Conservation (phyloP, 1,139 yeast genomes). For the Geotrichum carabidarum region DNA sequence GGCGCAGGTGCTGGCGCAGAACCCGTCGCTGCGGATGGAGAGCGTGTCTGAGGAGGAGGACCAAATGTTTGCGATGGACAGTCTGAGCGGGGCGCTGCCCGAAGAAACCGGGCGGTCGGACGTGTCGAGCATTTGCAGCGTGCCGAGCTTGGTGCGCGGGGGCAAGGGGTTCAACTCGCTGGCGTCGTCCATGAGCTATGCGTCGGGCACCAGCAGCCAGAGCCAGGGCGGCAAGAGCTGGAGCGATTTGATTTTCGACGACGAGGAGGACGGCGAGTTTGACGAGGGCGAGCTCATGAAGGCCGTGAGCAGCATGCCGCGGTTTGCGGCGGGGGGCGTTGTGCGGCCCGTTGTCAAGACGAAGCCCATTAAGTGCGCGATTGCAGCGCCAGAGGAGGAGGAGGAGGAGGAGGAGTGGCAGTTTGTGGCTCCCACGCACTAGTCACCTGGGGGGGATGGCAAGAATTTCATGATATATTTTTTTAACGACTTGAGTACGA, state of each 20-base stretch:
- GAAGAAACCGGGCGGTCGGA: conserved; percentile 9
- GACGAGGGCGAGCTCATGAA: conserved; percentile 2
- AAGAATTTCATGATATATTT: no score
- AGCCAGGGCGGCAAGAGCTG: conserved; percentile 32
- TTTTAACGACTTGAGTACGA: no score
- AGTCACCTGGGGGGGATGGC: no score
- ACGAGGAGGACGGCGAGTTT: conserved; percentile 9
- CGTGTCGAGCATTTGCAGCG: conserved; percentile 26
- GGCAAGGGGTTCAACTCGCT: not conserved
- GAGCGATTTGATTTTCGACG: conserved; percentile 28
- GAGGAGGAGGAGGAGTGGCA: no score
- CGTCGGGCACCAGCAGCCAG: conserved; percentile 5
- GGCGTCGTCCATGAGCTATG: conserved; percentile 10
- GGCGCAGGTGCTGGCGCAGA: conserved; percentile 19
- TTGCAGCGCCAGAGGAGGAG: no score
- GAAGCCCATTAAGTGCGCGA: no score
- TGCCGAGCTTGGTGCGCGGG: conserved; percentile 30
- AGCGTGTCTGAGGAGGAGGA: conserved; percentile 17
- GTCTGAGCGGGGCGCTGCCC: conserved; percentile 21
- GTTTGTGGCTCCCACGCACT: no score
- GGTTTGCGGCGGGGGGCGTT: not conserved
- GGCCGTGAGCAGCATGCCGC: conserved; percentile 3
- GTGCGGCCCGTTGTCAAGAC: no score
- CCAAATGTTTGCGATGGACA: conserved; percentile 32
- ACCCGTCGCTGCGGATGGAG: conserved; percentile 14